Base-by-base conservation (phyloP, 1,284 basidiomycete species). In the Moesziomyces aphidis region DNA sequence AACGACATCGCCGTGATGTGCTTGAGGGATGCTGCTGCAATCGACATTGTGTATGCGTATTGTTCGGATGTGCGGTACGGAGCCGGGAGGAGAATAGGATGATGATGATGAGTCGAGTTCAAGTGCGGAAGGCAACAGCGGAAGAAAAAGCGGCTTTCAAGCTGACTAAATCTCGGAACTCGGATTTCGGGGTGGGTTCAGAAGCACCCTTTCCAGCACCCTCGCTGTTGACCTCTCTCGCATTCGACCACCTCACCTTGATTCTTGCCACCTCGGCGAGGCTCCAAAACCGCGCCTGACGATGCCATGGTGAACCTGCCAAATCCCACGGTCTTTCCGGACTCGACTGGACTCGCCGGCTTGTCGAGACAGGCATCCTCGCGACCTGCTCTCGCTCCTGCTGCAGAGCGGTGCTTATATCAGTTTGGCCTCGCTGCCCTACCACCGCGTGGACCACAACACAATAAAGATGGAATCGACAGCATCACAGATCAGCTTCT, bases 1-100 rank as follows among this genome's bases (percentile, higher is more conserved):
- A 75, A 54, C 39, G 61, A 53, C 45, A 75, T 66, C 10, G 68
- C 61, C n/a, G 73, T 68, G 57, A 75, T 75, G n/a, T 75, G 64
- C 48, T 71, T 71, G 39, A 75, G 63, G 4, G 63, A 75, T 26
- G 63, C 59, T 31, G 60, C 49, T 56, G 72, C 55, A 57, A 75
- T 61, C 42, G 66, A 63, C 72, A 75, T 75, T 21, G 5, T 56
- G 59, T n/a, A 36, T 44, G 21, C 28, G 48, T n/a, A 36, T 10
- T 31, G 13, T 39, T 26, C 26, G 26, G 42, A 8, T 48, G 11
- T 13, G 39, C 15, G 21, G 15, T 34, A 28, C 26, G 26, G 26
- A 28, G 26, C 26, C 6, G 7, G 26, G 26, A 28, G 26, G 6
- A 6, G 26, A 28, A 28, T 28, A 28, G 26, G 26, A 28, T 28